Evolutionary conservation across 257 asterid species (phyloP), one percentile per base, ranked within the genome.

Genomic region (Euphrasia confusa): DNA sequence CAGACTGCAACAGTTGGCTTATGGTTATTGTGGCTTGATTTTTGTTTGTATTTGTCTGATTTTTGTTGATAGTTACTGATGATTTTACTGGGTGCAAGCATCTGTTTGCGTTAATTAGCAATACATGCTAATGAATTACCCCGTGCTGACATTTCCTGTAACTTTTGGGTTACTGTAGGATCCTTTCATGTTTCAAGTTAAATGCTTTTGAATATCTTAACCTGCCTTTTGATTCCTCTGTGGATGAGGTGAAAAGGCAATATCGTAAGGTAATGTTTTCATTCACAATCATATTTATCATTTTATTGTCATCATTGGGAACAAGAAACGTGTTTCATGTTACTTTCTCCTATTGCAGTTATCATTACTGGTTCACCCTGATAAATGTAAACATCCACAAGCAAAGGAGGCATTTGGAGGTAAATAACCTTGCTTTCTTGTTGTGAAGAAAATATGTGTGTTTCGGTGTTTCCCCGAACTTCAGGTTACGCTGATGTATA

Each of bases 361-460:
- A 66, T 92, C 99, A 58, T 80, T 92, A 79, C 88, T 92, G 70
- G 99, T 92, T 78, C 99, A 92, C 78, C 99, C 99, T 58, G 99
- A 92, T 77, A 92, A 92, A 71, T 92, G 99, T 78, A 89, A 92
- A 64, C 97, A 92, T 79, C 95, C 97, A 57, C 95, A 87, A 84
- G 90, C 99, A 17, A 92, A 84, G 88, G 99, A 92, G 76, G 99
- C 99, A 56, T 21, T 21, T 21, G 24, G 24, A 21, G 24, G 24
- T 21, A 21, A 21, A 21, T 21, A 21, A 21, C 24, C 24, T 28
- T 62, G 47, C 21, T 64, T 64, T 61, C 14, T 27, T 69, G 63
- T 60, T 69, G 18, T 37, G 52, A 54, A 30, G 48, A 8, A 40
- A 40, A 40, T 12, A 3, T 40, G 63, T 37, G 24, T 21, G 24